Evolutionary conservation across 768 basidiomycete species (phyloP), one percentile per base, ranked within the genome.

Genomic region (Lyophyllum atratum): DNA sequence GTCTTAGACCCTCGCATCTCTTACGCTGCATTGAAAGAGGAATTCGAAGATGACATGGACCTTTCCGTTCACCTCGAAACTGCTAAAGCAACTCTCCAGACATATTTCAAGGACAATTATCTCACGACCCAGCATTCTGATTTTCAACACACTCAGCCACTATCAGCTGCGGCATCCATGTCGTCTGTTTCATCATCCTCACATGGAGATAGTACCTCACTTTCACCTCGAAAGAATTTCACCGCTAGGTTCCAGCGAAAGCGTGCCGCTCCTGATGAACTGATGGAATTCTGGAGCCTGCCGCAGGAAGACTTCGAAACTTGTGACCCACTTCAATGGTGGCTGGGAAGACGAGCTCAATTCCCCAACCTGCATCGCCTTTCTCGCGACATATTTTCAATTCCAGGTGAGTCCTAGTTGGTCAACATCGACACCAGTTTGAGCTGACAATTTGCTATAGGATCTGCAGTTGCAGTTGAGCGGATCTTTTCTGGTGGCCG

Each of bases 1-100:
- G 74, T 75, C 4, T 64, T 74, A 34, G 70, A 75, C 46, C 72
- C 71, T 28, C 54, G 68, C 1, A 69, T 75, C 25, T 58, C 59
- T 19, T 69, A 69, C 46, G 51, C 60, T 3, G 59, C 59, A 1
- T 31, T 72, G 8, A 52, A 54, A 21, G 52, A 50, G 10, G 72
- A 73, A 25, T 69, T 54, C 46, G 54, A 26, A 1, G 31, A 52
- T 22, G 65, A 73, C 31, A 21, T 24, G 0, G 52, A 55, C 17
- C 60, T 68, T 14, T 21, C 25, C 1, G 25, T 28, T 1, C 58
- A 65, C 40, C 60, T 67, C 7, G 40, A 61, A 28, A 12, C 40
- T 0, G 7, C 56, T 1, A 67, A 64, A 53, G 24, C 12, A 15
- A 22, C 49, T 4, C 53, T 66, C 0, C 28, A 58, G 17, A 17